Evolutionary conservation across 2,329 filamentous ascomycete genomes (phyloP), one percentile per base, ranked within the genome.

Genomic region (Acarospora socialis): DNA sequence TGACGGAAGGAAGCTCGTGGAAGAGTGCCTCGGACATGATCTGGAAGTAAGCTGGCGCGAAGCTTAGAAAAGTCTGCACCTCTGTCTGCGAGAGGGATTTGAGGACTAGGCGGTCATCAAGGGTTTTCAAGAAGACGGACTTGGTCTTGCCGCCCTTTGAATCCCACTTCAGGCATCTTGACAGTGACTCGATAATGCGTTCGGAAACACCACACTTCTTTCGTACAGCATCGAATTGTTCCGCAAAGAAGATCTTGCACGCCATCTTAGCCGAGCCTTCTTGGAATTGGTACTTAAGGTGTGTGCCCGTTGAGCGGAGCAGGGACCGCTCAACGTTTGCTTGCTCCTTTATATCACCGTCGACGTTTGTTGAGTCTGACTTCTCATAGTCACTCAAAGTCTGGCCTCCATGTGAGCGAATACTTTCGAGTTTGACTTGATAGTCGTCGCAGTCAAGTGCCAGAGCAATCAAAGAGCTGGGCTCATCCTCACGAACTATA

Each of bases 181-280:
- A 95, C 14, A 98, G 63, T 1, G 86, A 94, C 52, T 98, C 90
- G 16, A 95, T 76, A 43, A 98, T 92, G 21, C 90, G 80, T 49
- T 95, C 86, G 1, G 83, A 77, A 6, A 94, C 80, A 10, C 87
- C 87, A 43, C 87, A 95, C 55, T 93, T 94, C 35, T 81, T 73
- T 34, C 90, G 75, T 22, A 98, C 67, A 3, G 90, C 90, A 56
- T 98, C 90, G 46, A 98, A 98, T 41, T 94, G 90, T 53, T 95
- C 90, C 0, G 90, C 90, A 48, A 92, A 98, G 56, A 98, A 95
- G 28, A 98, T 90, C 57, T 98, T 98, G 63, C 92, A 95, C 30
- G 87, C 78, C 70, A 94, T 92, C 47, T 80, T 82, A 3, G 92
- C 87, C n/a, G 81, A 76, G 0, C 87, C 84, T 51, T 94, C 86